Evolutionary conservation across 352 stramenopile species (phyloP).

Genomic region (Phytophthora macrochlamydospora): DNA sequence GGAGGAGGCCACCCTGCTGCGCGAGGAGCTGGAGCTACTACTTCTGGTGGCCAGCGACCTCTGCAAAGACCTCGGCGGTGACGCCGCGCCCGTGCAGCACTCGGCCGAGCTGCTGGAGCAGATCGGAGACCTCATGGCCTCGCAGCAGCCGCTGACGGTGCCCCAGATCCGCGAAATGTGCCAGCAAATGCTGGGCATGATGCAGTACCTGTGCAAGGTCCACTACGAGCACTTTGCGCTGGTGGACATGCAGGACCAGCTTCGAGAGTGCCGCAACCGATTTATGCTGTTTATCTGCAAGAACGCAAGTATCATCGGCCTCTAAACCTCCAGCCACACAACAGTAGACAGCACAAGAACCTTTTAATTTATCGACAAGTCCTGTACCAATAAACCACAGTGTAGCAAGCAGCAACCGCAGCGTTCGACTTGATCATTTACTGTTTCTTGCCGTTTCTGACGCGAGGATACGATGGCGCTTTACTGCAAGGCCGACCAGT

Average conservation of each 20-base stretch:
- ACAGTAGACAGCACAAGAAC: neutral
- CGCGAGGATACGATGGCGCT: constrained; percentile 1
- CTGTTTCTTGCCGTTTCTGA: constrained; percentile 16
- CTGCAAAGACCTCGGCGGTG: constrained; percentile 53
- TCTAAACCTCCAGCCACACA: constrained; percentile 23
- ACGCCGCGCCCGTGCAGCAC: constrained; percentile 31
- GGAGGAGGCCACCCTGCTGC: constrained; percentile 65
- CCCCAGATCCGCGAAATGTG: constrained; percentile 66
- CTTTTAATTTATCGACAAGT: constrained; percentile 31
- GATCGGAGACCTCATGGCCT: constrained; percentile 56
- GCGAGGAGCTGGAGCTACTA: constrained; percentile 74
- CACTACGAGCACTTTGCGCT: constrained; percentile 75
- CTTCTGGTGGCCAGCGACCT: constrained; percentile 63
- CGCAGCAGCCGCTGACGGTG: constrained; percentile 54
- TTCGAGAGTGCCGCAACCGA: constrained; percentile 65
- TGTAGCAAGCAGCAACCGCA: constrained; percentile 9
- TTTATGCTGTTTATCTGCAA: constrained; percentile 84
- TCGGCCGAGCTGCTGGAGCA: constrained; percentile 41
- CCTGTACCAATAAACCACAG: constrained; percentile 26
- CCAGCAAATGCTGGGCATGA: constrained; percentile 74
- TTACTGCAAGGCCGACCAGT: constrained; percentile 1
- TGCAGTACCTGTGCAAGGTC: constrained; percentile 68
- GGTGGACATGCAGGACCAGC: constrained; percentile 77
- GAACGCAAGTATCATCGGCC: constrained; percentile 70
- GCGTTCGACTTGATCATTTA: constrained; percentile 1